Evolutionary conservation across 1,139 yeast genomes (phyloP).

Genomic region (Yamadazyma songkhlaensis): DNA sequence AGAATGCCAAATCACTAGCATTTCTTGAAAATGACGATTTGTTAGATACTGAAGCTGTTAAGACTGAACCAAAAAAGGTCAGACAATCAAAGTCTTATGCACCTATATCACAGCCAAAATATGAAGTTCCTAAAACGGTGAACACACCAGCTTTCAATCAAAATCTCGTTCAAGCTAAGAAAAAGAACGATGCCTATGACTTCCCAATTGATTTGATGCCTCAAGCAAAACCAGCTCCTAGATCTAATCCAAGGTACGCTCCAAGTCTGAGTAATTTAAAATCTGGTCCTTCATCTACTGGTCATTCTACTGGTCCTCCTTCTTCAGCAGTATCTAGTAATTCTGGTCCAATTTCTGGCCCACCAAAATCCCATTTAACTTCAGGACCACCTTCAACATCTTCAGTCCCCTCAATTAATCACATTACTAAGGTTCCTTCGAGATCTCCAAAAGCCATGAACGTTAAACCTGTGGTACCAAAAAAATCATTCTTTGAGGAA

Average conservation of each 20-base stretch:
- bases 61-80: not conserved
- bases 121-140: not conserved
- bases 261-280: constrained; percentile 17
- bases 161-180: constrained; percentile 45
- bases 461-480: constrained; percentile 14
- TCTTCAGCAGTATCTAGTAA: too few relatives aligned
- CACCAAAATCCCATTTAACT: not conserved
- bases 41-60: constrained; percentile 15
- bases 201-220: constrained; percentile 65
- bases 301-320: constrained; percentile 3
- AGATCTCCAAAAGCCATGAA: constrained; percentile 9
- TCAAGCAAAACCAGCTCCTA: constrained; percentile 32
- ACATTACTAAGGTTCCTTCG: constrained; percentile 3
- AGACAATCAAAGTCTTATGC: not conserved
- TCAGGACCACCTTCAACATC: constrained; percentile 2
- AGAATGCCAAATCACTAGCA: constrained; percentile 5
- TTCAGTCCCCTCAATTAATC: constrained; percentile 2
- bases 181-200: constrained; percentile 74
- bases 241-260: constrained; percentile 24
- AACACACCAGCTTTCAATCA: constrained; percentile 12
- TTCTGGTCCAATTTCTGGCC: too few relatives aligned
- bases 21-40: constrained; percentile 18
- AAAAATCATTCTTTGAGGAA: constrained; percentile 55
- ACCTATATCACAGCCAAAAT: not conserved
- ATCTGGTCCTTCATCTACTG: constrained; percentile 8